phyloP scores from a whole-genome alignment of 345 rosid genomes.

The Garcia nutans region DNA sequence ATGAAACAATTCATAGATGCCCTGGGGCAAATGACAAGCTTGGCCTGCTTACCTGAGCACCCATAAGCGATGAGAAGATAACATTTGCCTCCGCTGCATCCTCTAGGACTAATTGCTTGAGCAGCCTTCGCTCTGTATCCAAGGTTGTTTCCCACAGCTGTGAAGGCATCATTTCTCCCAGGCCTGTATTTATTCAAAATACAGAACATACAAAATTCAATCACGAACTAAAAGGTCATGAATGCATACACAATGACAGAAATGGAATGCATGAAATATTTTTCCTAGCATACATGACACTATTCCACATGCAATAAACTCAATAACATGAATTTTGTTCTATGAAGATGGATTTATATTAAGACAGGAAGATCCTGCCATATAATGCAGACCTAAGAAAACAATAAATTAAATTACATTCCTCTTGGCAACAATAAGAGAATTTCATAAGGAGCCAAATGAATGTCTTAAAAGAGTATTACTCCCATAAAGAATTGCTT shows the following conservation, averaged over 20 bases:
- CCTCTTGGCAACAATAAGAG: background rate
- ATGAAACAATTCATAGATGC: background rate
- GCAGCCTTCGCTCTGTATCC: slow-evolving; percentile 79
- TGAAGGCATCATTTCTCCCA: slow-evolving; percentile 98
- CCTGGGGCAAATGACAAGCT: background rate
- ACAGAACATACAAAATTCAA: background rate
- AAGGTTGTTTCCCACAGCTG: slow-evolving; percentile 98
- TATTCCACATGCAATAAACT: background rate
- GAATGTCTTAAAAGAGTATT: background rate
- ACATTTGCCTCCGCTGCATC: slow-evolving; percentile 76
- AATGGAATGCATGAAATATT: background rate
- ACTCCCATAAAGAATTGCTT: background rate
- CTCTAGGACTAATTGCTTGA: slow-evolving; percentile 78
- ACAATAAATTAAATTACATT: background rate
- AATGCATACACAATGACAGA: background rate
- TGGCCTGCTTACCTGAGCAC: slow-evolving; percentile 63
- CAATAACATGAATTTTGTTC: background rate
- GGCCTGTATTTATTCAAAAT: slow-evolving; percentile 44
- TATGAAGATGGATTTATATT: background rate
- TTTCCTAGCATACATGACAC: background rate
- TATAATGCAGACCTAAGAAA: background rate
- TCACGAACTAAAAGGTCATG: background rate
- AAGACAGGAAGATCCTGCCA: background rate
- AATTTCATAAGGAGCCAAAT: background rate
- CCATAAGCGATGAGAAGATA: slow-evolving; percentile 92